These are phyloP conservation scores for Microcos paniculata DNA, from an alignment of 345 rosid species.

Conservation along the genomic window DNA sequence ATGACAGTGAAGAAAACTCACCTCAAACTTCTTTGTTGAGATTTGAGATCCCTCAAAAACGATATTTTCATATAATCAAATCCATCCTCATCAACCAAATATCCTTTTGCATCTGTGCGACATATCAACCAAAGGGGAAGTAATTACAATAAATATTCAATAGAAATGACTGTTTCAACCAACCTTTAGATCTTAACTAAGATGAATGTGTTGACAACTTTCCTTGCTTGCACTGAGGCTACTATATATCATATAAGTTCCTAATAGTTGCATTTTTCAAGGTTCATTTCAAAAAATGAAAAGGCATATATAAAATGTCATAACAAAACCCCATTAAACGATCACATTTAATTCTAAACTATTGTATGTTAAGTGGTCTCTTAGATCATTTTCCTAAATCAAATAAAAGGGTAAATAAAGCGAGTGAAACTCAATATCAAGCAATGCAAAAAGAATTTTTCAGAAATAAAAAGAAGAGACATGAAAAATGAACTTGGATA, in stretches of 20 bases:
- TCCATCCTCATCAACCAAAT: constrained; percentile 96
- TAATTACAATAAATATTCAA: constrained; percentile 5
- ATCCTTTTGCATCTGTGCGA: constrained; percentile 86
- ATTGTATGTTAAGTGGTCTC: neutral
- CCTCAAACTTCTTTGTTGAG: constrained; percentile 97
- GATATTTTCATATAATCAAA: constrained; percentile 95
- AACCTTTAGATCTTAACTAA: constrained; percentile 6
- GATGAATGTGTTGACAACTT: neutral
- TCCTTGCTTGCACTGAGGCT: neutral
- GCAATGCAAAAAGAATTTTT: constrained; percentile 1
- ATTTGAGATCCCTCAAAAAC: constrained; percentile 91
- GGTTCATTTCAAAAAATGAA: neutral
- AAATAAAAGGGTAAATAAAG: neutral
- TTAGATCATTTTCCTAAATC: neutral
- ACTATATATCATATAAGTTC: neutral
- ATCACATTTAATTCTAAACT: neutral
- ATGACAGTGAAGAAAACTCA: constrained; percentile 22
- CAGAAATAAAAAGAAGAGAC: neutral
- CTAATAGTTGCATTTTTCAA: neutral
- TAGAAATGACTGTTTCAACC: constrained; percentile 8
- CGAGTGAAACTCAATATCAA: neutral
- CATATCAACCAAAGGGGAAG: constrained; percentile 24
- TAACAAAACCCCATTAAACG: neutral
- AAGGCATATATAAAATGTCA: neutral
- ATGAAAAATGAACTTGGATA: constrained; percentile 1